Evolutionary conservation across 2,329 filamentous ascomycete genomes (phyloP).

Genomic region (Colletotrichum phormii): DNA sequence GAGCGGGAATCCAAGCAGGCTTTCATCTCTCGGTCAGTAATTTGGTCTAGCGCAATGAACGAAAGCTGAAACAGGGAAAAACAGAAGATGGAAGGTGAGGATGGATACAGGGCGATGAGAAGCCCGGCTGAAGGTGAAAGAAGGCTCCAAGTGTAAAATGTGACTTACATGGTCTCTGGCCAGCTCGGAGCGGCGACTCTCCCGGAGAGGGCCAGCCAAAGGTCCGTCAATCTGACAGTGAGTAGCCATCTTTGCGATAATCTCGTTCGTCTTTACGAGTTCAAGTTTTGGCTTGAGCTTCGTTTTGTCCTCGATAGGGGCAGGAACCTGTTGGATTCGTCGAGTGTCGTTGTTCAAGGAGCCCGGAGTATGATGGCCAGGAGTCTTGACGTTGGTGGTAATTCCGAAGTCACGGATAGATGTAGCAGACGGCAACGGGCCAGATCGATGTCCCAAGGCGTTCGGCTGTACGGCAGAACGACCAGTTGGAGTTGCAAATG

Average conservation of each 20-base stretch:
- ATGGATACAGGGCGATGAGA: not conserved
- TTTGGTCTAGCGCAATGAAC: not conserved
- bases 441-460: constrained; percentile 18
- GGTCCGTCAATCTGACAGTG: constrained; percentile 37
- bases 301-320: constrained; percentile 17
- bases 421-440: not conserved
- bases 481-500: constrained; percentile 14
- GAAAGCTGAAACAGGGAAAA: not conserved
- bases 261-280: not conserved
- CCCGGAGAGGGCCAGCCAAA: constrained; percentile 35
- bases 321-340: not conserved
- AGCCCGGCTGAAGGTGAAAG: not conserved
- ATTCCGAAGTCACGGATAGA: constrained; percentile 1
- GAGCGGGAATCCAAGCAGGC: constrained; percentile 35
- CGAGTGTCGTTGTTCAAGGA: not conserved
- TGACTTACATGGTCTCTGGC: constrained; percentile 34
- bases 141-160: not conserved
- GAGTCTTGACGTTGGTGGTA: constrained; percentile 5
- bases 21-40: constrained; percentile 12
- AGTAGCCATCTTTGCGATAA: constrained; percentile 24
- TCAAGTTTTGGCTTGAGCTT: not conserved
- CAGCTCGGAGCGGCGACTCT: constrained; percentile 36
- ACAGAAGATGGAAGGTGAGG: not conserved
- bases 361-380: not conserved
- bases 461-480: constrained; percentile 6